phyloP scores from a whole-genome alignment of 1,139 yeast species.

The Casaregolazyma lundiana region DNA sequence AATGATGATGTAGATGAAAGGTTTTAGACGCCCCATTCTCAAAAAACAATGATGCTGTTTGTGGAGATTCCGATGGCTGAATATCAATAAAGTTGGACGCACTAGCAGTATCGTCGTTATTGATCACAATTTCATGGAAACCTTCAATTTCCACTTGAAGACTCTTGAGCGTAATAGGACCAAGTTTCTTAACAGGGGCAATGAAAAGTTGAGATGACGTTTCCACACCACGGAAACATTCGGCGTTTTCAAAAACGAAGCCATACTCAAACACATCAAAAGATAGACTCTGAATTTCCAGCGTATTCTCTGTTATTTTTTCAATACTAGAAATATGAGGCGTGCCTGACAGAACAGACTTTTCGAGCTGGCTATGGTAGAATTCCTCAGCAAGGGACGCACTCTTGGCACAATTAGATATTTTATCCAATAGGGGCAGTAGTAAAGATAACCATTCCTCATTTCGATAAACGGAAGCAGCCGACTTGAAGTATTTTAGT shows the following conservation, averaged over 20 bases:
- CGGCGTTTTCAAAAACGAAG: constrained; percentile 22
- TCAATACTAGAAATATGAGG: neutral
- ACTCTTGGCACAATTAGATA: constrained; percentile 18
- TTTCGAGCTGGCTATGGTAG: constrained; percentile 3
- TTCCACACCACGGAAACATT: constrained; percentile 25
- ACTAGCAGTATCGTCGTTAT: constrained; percentile 16
- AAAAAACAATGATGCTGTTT: constrained; percentile 25
- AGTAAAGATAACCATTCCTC: constrained; percentile 28
- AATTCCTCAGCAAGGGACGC: constrained; percentile 5
- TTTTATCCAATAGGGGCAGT: constrained; percentile 17
- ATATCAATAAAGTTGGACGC: constrained; percentile 7
- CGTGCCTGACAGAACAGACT: neutral
- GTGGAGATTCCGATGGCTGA: constrained; percentile 9
- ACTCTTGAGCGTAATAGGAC: constrained; percentile 11
- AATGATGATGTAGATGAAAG: constrained; percentile 26
- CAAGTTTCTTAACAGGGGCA: constrained; percentile 13
- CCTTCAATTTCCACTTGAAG: constrained; percentile 18
- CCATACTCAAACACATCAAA: constrained; percentile 17
- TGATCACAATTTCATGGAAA: constrained; percentile 18
- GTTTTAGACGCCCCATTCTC: constrained; percentile 19
- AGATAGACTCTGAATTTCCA: constrained; percentile 7
- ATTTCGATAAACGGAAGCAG: constrained; percentile 24
- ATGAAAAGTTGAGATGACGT: constrained; percentile 22
- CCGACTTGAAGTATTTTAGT: constrained; percentile 23
- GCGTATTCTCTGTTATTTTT: neutral